These are phyloP conservation scores for Davidsoniella virescens DNA, from an alignment of 2,329 filamentous ascomycete genomes.

Conservation along the genomic window DNA sequence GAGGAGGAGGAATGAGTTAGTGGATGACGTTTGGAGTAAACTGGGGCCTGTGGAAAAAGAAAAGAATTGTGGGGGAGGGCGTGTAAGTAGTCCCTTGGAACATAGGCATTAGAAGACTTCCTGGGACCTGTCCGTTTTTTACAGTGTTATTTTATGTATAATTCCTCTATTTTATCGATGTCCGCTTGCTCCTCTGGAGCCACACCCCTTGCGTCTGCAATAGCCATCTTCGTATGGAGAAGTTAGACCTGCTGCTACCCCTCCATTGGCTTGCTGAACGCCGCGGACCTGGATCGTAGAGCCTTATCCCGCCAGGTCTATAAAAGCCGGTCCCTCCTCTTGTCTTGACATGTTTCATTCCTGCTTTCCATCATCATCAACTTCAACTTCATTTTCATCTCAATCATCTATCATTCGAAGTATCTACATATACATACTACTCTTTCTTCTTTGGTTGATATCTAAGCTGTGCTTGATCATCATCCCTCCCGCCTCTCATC, in stretches of 20 bases:
- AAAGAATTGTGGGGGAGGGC: slow-evolving; percentile 2
- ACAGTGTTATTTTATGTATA: too few relatives aligned
- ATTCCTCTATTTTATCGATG: too few relatives aligned
- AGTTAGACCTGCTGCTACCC: neutral
- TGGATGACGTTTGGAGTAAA: slow-evolving; percentile 9
- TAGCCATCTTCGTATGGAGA: too few relatives aligned
- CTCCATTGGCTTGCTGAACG: neutral
- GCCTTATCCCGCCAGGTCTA: neutral
- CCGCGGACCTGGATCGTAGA: neutral
- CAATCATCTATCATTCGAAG: neutral
- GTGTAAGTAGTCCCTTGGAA: neutral
- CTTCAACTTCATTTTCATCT: neutral
- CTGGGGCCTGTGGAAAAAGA: neutral
- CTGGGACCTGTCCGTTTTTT: neutral
- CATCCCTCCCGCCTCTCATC: neutral
- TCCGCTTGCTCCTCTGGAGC: too few relatives aligned
- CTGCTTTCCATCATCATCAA: neutral
- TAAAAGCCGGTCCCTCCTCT: slow-evolving; percentile 7
- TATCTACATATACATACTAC: neutral
- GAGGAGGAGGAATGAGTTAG: neutral
- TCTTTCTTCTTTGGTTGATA: neutral
- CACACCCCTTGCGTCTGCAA: too few relatives aligned
- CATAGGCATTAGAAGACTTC: neutral
- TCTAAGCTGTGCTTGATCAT: slow-evolving; percentile 9
- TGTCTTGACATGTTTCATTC: neutral